These are phyloP conservation scores for Aspergillus funiculosus DNA, from an alignment of 495 filamentous ascomycete genomes.

Conservation along the genomic window DNA sequence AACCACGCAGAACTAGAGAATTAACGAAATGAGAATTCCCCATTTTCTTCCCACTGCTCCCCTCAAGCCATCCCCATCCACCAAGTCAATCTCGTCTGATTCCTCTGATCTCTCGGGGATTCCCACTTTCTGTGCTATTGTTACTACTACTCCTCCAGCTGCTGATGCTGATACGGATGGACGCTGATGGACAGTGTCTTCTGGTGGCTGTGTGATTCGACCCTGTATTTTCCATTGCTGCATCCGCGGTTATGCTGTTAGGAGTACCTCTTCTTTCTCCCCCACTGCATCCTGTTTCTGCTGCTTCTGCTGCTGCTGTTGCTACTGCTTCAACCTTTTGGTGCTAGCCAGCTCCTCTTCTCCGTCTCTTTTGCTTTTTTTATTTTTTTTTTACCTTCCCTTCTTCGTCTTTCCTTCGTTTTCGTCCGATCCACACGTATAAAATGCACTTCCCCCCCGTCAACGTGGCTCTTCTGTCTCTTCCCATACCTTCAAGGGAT, in stretches of 20 bases:
- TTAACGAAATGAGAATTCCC: slow-evolving; percentile 1
- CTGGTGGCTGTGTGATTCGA: neutral
- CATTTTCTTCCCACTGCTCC: neutral
- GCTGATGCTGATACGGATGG: too few relatives aligned
- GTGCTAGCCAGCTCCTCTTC: neutral
- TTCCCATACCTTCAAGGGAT: slow-evolving; percentile 40
- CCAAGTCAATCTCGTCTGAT: neutral
- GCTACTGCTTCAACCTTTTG: neutral
- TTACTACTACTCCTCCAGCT: too few relatives aligned
- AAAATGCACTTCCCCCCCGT: slow-evolving; percentile 10
- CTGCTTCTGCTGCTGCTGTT: neutral
- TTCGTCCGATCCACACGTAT: slow-evolving; percentile 10
- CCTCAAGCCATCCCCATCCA: neutral
- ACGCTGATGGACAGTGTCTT: too few relatives aligned
- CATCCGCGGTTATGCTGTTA: too few relatives aligned
- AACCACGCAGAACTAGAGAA: too few relatives aligned
- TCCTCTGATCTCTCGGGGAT: too few relatives aligned
- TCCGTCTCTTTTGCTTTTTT: slow-evolving; percentile 4
- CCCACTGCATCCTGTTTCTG: too few relatives aligned
- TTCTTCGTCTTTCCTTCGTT: neutral
- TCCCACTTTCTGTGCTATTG: slow-evolving; percentile 1
- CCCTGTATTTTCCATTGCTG: too few relatives aligned
- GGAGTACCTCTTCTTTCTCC: too few relatives aligned
- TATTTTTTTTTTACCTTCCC: neutral
- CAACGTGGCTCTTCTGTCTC: slow-evolving; percentile 1